A percentile compares a stretch with the other conserved stretches of the same genome.
These are phyloP conservation scores for Aspergillus uvarum DNA, from an alignment of 2,329 filamentous ascomycete species.

Conservation along the genomic window DNA sequence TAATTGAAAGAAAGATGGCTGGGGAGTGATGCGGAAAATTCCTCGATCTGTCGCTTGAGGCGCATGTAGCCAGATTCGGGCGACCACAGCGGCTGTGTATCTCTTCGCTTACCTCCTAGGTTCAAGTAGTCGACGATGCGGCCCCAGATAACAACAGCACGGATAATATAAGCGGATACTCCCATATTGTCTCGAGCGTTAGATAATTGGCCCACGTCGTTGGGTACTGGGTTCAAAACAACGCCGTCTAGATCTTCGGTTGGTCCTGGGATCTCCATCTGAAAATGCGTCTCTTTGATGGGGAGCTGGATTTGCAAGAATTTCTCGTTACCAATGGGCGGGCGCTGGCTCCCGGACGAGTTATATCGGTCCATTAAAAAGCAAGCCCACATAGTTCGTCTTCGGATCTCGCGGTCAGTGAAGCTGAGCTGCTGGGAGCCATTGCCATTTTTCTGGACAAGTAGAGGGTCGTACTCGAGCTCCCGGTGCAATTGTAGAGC, in stretches of 20 bases:
- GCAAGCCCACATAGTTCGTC: conserved; percentile 97
- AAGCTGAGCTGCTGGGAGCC: conserved; percentile 73
- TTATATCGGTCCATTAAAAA: conserved; percentile 98
- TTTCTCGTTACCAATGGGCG: conserved; percentile 86
- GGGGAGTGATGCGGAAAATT: conserved; percentile 69
- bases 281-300: conserved; percentile 84
- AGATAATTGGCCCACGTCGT: conserved; percentile 63
- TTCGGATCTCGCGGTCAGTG: conserved; percentile 86
- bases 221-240: conserved; percentile 61
- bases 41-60: conserved; percentile 69
- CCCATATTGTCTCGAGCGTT: conserved; percentile 85
- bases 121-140: conserved; percentile 87
- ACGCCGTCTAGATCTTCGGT: conserved; percentile 80
- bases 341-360: conserved; percentile 88
- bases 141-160: conserved; percentile 84
- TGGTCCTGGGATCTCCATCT: conserved; percentile 83
- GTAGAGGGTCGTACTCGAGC: conserved; percentile 73
- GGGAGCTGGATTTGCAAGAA: conserved; percentile 86
- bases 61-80: conserved; percentile 71
- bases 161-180: conserved; percentile 85
- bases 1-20: conserved; percentile 68
- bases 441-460: conserved; percentile 56
- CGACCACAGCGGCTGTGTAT: conserved; percentile 77
- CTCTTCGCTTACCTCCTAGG: conserved; percentile 78
- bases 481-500: conserved; percentile 92